Evolutionary conservation across 441 rosid species (phyloP).

Genomic region (Eutrema salsugineum): DNA sequence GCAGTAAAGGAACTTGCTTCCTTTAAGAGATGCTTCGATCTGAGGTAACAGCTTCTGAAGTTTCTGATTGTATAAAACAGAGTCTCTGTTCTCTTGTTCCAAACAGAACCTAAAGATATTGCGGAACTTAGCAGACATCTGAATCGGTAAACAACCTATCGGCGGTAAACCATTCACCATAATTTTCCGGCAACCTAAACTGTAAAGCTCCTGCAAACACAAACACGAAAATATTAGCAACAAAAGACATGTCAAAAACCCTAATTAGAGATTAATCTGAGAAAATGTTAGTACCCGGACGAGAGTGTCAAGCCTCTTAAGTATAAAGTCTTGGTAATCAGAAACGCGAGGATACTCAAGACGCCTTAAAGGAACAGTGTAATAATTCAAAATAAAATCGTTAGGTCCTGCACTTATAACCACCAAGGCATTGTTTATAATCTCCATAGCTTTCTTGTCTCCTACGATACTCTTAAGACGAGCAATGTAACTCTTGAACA

Average conservation of each 20-base stretch:
- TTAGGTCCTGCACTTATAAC: slow-evolving; percentile 53
- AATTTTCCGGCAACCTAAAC: slow-evolving; percentile 42
- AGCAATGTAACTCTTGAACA: slow-evolving; percentile 38
- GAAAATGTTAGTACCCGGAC: slow-evolving; percentile 36
- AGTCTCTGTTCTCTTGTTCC: slow-evolving; percentile 42
- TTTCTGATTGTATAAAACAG: slow-evolving; percentile 47
- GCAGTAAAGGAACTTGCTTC: slow-evolving; percentile 37
- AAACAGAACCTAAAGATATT: slow-evolving; percentile 30
- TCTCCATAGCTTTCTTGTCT: slow-evolving; percentile 39
- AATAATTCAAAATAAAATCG: slow-evolving; percentile 44
- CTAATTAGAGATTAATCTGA: neutral
- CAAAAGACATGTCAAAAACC: neutral
- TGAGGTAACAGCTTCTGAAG: slow-evolving; percentile 38
- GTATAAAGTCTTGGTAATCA: slow-evolving; percentile 48
- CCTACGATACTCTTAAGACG: slow-evolving; percentile 45
- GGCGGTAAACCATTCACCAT: slow-evolving; percentile 41
- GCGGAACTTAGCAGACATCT: slow-evolving; percentile 31
- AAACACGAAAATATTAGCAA: neutral
- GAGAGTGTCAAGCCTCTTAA: slow-evolving; percentile 18
- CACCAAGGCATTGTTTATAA: slow-evolving; percentile 37
- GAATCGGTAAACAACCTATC: slow-evolving; percentile 59
- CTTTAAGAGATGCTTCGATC: slow-evolving; percentile 29
- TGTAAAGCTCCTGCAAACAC: slow-evolving; percentile 36
- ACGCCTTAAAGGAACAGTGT: slow-evolving; percentile 42
- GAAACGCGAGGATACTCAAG: slow-evolving; percentile 19